Conservation (phyloP, 2,329 filamentous ascomycete genomes). For the Sporothrix globosa region DNA sequence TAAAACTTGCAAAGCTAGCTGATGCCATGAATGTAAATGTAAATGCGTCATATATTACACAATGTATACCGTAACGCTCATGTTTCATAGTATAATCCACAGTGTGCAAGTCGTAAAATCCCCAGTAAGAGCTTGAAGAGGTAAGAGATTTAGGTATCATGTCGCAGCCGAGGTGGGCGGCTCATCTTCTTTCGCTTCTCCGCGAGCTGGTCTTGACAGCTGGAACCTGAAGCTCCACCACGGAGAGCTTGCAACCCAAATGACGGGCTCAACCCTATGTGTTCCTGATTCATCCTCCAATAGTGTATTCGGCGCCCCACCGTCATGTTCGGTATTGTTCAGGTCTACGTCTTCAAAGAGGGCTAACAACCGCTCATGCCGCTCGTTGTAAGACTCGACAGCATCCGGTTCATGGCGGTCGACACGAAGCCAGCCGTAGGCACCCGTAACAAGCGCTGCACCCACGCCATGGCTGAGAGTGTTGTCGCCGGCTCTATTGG, state of each 20-base stretch:
- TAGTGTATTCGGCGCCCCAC: not conserved
- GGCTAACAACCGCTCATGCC: constrained; percentile 49
- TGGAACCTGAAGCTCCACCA: constrained; percentile 52
- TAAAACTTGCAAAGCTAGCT: too few species aligned
- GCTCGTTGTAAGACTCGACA: constrained; percentile 34
- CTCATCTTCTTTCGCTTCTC: not conserved
- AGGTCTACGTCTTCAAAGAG: constrained; percentile 45
- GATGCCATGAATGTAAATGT: too few species aligned
- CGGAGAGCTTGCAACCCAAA: constrained; percentile 53
- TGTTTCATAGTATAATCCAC: too few species aligned
- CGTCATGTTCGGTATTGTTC: constrained; percentile 44
- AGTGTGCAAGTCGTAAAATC: too few species aligned
- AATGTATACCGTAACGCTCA: too few species aligned
- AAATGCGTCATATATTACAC: too few species aligned
- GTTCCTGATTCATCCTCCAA: not conserved
- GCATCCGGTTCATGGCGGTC: constrained; percentile 42
- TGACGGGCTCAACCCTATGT: constrained; percentile 47
- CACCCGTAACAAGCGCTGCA: constrained; percentile 44
- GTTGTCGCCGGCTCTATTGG: constrained; percentile 36
- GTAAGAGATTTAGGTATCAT: too few species aligned
- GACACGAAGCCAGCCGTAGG: constrained; percentile 59
- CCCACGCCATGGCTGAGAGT: constrained; percentile 31
- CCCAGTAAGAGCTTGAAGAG: too few species aligned
- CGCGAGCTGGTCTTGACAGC: not conserved
- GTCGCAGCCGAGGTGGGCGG: too few species aligned